phyloP scores from a whole-genome alignment of 1,284 basidiomycete genomes.

The Ganoderma sinense region DNA sequence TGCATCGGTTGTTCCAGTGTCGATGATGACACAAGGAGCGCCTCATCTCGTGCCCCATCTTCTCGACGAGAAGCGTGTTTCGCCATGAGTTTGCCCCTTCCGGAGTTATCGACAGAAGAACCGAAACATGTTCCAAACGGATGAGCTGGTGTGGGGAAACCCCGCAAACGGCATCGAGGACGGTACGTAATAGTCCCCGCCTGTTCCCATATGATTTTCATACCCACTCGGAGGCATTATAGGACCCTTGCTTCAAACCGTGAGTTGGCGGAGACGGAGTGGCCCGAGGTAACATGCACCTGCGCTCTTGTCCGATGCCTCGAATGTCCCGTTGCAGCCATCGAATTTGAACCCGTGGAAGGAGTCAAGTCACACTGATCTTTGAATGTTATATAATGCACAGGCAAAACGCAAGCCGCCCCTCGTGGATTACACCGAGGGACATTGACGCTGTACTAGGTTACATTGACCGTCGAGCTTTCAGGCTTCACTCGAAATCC shows the following conservation, averaged over 20 bases:
- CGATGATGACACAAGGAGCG: neutral
- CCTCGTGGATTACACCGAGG: neutral
- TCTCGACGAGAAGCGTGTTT: neutral
- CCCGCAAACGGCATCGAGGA: neutral
- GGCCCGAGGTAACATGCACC: neutral
- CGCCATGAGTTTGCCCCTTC: neutral
- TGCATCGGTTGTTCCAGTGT: neutral
- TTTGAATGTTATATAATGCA: neutral
- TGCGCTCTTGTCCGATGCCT: neutral
- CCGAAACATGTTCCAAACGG: neutral
- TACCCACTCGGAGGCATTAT: neutral
- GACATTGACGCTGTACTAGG: neutral
- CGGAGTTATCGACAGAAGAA: constrained; percentile 14
- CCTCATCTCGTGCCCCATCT: neutral
- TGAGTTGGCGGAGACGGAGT: neutral
- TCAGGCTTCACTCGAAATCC: constrained; percentile 5
- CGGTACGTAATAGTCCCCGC: neutral
- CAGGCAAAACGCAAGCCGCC: neutral
- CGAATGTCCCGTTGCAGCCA: neutral
- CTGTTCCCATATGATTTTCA: neutral
- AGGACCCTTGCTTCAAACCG: neutral
- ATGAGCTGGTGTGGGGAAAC: neutral
- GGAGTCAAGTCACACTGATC: neutral
- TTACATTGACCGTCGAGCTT: neutral
- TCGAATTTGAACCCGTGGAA: neutral